Conservation (phyloP, 2,329 filamentous ascomycete genomes). For the Diaporthe sp. region DNA sequence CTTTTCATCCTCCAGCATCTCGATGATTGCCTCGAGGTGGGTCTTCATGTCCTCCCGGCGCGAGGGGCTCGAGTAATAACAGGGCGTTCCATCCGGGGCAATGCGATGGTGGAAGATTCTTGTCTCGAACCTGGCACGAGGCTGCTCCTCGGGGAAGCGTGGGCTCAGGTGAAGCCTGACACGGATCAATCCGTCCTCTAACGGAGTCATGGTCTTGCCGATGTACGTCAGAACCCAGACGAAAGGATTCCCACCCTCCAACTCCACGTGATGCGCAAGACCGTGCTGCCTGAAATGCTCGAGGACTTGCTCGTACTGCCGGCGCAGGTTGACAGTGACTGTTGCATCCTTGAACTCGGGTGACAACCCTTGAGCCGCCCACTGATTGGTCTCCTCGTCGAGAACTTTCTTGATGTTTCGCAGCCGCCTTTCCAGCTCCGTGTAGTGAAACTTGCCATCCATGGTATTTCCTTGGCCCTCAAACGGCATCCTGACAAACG, state of each 20-base stretch:
- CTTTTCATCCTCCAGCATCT: constrained; percentile 86
- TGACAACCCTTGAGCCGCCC: constrained; percentile 78
- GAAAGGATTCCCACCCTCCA: constrained; percentile 89
- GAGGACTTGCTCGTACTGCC: constrained; percentile 87
- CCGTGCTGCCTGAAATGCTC: constrained; percentile 81
- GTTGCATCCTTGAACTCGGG: constrained; percentile 77
- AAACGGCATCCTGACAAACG: constrained; percentile 89
- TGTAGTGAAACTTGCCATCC: constrained; percentile 89
- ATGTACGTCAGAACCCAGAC: constrained; percentile 92
- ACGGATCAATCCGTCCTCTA: constrained; percentile 91
- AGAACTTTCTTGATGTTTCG: constrained; percentile 77
- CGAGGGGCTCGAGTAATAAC: constrained; percentile 77
- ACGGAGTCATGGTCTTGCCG: constrained; percentile 90
- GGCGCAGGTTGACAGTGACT: constrained; percentile 84
- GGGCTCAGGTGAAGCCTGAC: constrained; percentile 86
- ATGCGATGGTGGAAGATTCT: constrained; percentile 91
- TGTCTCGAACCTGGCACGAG: constrained; percentile 84
- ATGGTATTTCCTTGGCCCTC: constrained; percentile 83
- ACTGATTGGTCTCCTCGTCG: constrained; percentile 78
- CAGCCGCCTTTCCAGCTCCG: constrained; percentile 78
- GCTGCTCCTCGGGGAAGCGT: constrained; percentile 89
- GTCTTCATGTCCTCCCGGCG: constrained; percentile 82
- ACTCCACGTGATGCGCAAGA: constrained; percentile 79
- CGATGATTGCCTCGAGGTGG: constrained; percentile 88
- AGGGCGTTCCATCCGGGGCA: constrained; percentile 83